Evolutionary conservation across 495 filamentous ascomycete species (phyloP).

Genomic region (Penicillium samsonianum): DNA sequence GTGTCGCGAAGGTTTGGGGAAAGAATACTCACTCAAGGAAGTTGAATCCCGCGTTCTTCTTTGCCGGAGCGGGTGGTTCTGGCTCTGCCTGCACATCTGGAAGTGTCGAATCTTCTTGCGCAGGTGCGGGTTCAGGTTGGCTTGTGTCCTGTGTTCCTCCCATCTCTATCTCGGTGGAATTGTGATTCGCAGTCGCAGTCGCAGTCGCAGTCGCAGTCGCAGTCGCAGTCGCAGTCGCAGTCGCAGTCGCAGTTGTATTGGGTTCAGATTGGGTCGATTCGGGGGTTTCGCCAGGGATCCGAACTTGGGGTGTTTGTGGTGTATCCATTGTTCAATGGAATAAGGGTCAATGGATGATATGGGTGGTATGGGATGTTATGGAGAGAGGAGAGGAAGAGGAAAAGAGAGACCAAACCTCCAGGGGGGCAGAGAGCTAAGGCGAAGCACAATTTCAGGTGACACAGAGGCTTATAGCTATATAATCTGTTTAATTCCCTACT

Average conservation of each 20-base stretch:
- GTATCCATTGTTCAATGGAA: constrained; percentile 22
- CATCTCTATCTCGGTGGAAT: constrained; percentile 30
- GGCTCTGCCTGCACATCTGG: constrained; percentile 26
- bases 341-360: neutral
- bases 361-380: neutral
- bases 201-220: neutral
- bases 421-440: neutral
- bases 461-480: neutral
- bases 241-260: neutral
- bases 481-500: neutral
- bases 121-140: neutral
- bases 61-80: constrained; percentile 23
- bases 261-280: neutral
- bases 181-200: constrained; percentile 1
- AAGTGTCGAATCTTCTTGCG: constrained; percentile 23
- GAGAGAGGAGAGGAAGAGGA: neutral
- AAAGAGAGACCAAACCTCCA: neutral
- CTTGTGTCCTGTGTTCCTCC: constrained; percentile 18
- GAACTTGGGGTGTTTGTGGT: constrained; percentile 18
- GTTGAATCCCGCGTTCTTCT: constrained; percentile 28
- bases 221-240: neutral
- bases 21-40: constrained; percentile 39
- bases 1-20: neutral
- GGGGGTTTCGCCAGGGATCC: constrained; percentile 1
- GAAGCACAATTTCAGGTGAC: neutral